Conservation (phyloP, 1,284 basidiomycete species). For the Volvariella volvacea region DNA sequence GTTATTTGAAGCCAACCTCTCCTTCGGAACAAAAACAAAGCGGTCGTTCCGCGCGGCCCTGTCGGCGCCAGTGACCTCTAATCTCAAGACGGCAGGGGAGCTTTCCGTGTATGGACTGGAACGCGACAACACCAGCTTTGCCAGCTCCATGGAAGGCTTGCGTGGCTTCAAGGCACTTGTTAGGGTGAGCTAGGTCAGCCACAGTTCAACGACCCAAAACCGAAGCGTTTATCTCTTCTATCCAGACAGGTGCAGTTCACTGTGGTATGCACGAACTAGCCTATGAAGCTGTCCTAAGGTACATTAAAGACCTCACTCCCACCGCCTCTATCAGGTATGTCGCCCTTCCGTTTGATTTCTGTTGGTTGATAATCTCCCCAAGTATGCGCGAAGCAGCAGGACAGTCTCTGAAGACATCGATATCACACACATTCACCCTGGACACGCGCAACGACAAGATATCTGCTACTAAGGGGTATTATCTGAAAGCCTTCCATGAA, state of each 20-base stretch:
- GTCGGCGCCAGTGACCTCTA: constrained; percentile 48
- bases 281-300: constrained; percentile 77
- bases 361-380: constrained; percentile 3
- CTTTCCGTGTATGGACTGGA: constrained; percentile 58
- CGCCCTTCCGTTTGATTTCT: neutral
- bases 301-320: constrained; percentile 65
- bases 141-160: constrained; percentile 63
- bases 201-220: constrained; percentile 9
- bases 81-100: constrained; percentile 57
- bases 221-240: constrained; percentile 17
- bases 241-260: constrained; percentile 32
- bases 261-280: constrained; percentile 69
- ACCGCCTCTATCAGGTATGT: constrained; percentile 74
- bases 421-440: constrained; percentile 72
- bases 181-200: constrained; percentile 51
- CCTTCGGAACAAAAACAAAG: constrained; percentile 85
- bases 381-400: constrained; percentile 84
- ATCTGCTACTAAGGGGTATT: constrained; percentile 55
- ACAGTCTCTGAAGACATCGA: constrained; percentile 74
- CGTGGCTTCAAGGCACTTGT: constrained; percentile 61
- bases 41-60: constrained; percentile 73
- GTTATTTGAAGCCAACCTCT: constrained; percentile 76
- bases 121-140: constrained; percentile 63
- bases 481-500: constrained; percentile 65
- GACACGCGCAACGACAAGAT: constrained; percentile 81